These are phyloP conservation scores for Phytopythium mirpurense DNA, from an alignment of 352 stramenopile species.

Conservation along the genomic window DNA sequence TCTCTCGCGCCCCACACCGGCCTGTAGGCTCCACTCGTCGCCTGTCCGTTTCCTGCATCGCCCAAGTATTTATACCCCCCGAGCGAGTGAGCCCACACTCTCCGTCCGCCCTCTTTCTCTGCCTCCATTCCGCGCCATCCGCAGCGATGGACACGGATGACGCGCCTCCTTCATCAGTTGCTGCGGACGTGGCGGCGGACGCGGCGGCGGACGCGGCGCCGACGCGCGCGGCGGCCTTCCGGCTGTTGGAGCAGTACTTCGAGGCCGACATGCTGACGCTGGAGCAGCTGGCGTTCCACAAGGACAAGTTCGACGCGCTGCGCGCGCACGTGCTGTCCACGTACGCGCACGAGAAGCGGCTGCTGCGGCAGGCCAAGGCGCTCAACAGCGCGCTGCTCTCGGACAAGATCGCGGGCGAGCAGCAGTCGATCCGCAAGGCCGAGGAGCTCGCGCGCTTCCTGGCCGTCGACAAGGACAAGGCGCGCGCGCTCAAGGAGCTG, in stretches of 20 bases:
- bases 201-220: conserved; percentile 10
- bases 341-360: conserved; percentile 77
- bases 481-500: conserved; percentile 70
- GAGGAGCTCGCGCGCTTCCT: conserved; percentile 72
- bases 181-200: conserved; percentile 4
- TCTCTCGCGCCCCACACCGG: background rate
- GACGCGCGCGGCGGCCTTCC: conserved; percentile 52
- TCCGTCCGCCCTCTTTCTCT: too few relatives aligned
- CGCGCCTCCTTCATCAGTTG: too few relatives aligned
- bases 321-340: conserved; percentile 67
- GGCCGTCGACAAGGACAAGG: conserved; percentile 76
- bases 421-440: conserved; percentile 80
- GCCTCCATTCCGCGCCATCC: too few relatives aligned
- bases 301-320: conserved; percentile 72
- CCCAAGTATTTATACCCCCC: background rate
- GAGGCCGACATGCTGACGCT: conserved; percentile 80
- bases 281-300: conserved; percentile 75
- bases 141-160: background rate
- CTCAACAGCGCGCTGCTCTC: conserved; percentile 81
- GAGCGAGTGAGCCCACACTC: too few relatives aligned
- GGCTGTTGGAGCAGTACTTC: conserved; percentile 79
- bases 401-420: conserved; percentile 85
- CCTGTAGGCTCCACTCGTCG: too few relatives aligned
- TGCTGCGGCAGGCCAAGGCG: conserved; percentile 77
- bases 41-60: background rate